These are phyloP conservation scores for Candida pseudoviswanathii DNA, from an alignment of 1,139 yeast genomes.

Conservation along the genomic window DNA sequence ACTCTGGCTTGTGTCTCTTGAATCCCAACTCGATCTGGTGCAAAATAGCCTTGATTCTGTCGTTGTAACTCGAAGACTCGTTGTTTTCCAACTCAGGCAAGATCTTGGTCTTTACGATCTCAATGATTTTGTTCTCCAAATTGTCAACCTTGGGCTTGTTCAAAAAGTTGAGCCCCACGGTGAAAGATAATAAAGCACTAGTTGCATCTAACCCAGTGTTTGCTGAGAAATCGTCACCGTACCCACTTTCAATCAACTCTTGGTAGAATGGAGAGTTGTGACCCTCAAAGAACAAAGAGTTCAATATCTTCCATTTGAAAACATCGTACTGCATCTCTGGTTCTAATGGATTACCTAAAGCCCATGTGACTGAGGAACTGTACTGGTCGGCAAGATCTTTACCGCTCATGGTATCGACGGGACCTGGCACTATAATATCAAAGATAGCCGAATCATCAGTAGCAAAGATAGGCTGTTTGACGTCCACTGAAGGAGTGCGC, in stretches of 20 bases:
- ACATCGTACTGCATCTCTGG: constrained; percentile 54
- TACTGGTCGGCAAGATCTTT: constrained; percentile 69
- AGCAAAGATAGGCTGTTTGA: constrained; percentile 32
- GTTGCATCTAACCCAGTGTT: constrained; percentile 88
- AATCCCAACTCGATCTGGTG: constrained; percentile 85
- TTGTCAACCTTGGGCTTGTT: constrained; percentile 48
- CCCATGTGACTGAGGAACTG: constrained; percentile 87
- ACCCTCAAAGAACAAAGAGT: constrained; percentile 80
- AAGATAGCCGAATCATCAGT: constrained; percentile 11
- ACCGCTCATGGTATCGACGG: constrained; percentile 71
- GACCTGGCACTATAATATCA: constrained; percentile 59
- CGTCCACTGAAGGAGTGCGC: constrained; percentile 29
- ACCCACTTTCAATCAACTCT: constrained; percentile 77
- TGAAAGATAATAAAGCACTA: constrained; percentile 75
- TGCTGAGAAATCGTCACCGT: constrained; percentile 84
- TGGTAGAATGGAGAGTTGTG: constrained; percentile 91
- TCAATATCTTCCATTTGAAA: constrained; percentile 72
- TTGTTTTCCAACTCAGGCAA: constrained; percentile 42
- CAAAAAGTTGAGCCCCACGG: constrained; percentile 85
- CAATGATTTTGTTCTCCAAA: constrained; percentile 47
- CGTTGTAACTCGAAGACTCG: constrained; percentile 52
- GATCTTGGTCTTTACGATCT: constrained; percentile 38
- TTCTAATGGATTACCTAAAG: constrained; percentile 73
- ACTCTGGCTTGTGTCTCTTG: constrained; percentile 86
- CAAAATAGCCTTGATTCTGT: constrained; percentile 77